phyloP scores from a whole-genome alignment of 192 early-diverging fungal genomes.

The Coemansia sp. region DNA sequence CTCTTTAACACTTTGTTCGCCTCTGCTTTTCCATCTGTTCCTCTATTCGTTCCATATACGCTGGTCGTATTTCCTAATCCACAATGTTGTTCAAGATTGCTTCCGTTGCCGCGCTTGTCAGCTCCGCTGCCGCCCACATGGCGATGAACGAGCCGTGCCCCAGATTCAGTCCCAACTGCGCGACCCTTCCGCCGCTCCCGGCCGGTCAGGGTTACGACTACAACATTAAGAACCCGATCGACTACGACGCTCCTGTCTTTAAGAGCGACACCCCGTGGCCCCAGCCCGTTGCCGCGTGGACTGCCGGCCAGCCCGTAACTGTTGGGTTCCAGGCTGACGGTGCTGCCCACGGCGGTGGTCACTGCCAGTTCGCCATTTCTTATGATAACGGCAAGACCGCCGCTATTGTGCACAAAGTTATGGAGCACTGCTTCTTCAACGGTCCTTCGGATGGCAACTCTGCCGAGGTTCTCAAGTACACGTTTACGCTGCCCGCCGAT shows the following conservation, averaged over 20 bases:
- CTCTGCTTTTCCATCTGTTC: neutral
- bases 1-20: neutral
- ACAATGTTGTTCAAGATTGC: neutral
- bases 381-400: slow-evolving; percentile 46
- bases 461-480: slow-evolving; percentile 1
- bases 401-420: slow-evolving; percentile 56
- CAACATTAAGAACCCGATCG: neutral
- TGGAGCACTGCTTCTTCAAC: slow-evolving; percentile 34
- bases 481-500: slow-evolving; percentile 43
- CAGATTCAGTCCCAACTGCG: neutral
- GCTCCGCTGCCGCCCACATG: neutral
- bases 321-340: slow-evolving; percentile 34
- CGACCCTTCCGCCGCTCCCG: neutral
- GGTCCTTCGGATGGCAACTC: slow-evolving; percentile 15
- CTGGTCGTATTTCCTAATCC: neutral
- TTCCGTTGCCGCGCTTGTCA: neutral
- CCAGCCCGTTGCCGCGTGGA: slow-evolving; percentile 30
- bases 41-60: neutral
- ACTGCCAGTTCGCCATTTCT: slow-evolving; percentile 60
- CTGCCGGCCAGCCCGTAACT: slow-evolving; percentile 32
- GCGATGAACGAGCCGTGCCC: neutral
- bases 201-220: neutral
- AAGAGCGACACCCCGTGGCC: neutral
- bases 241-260: neutral
- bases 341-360: slow-evolving; percentile 53